phyloP scores from a whole-genome alignment of 257 asterid genomes.

The Craterostigma plantagineum region DNA sequence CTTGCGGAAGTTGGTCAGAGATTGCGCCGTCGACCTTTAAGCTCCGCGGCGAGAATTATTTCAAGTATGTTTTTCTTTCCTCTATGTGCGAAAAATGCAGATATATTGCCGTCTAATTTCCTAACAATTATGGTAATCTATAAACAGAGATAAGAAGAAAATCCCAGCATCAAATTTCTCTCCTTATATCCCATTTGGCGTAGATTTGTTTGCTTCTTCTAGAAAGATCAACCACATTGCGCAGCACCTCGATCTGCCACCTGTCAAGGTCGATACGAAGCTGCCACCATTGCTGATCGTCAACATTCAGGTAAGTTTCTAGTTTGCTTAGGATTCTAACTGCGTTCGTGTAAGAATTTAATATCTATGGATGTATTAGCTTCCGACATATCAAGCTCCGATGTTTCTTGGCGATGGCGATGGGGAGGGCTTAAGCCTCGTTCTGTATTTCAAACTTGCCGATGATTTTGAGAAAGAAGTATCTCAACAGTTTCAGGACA shows the following conservation, averaged over 20 bases:
- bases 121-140: too few relatives aligned
- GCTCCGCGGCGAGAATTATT: slow-evolving; percentile 76
- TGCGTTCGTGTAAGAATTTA: too few relatives aligned
- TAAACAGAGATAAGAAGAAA: slow-evolving; percentile 88
- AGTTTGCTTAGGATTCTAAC: too few relatives aligned
- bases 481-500: slow-evolving; percentile 48
- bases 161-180: slow-evolving; percentile 44
- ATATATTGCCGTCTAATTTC: too few relatives aligned
- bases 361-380: slow-evolving; percentile 18
- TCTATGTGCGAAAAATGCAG: slow-evolving; percentile 1
- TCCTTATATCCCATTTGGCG: slow-evolving; percentile 84
- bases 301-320: slow-evolving; percentile 59
- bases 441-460: slow-evolving; percentile 41
- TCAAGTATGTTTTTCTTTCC: slow-evolving; percentile 35
- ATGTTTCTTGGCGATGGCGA: slow-evolving; percentile 64
- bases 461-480: slow-evolving; percentile 38
- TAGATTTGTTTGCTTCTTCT: slow-evolving; percentile 52
- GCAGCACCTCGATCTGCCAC: slow-evolving; percentile 75
- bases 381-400: slow-evolving; percentile 54
- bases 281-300: slow-evolving; percentile 63
- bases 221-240: slow-evolving; percentile 86
- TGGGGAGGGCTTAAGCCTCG: slow-evolving; percentile 74
- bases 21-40: slow-evolving; percentile 66
- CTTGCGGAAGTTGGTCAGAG: slow-evolving; percentile 64
- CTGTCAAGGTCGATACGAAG: slow-evolving; percentile 34